A percentile compares a stretch with the other conserved stretches of the same genome.
These are phyloP conservation scores for Babesia sp. DNA, from an alignment of 169 alveolate species.

Conservation along the genomic window DNA sequence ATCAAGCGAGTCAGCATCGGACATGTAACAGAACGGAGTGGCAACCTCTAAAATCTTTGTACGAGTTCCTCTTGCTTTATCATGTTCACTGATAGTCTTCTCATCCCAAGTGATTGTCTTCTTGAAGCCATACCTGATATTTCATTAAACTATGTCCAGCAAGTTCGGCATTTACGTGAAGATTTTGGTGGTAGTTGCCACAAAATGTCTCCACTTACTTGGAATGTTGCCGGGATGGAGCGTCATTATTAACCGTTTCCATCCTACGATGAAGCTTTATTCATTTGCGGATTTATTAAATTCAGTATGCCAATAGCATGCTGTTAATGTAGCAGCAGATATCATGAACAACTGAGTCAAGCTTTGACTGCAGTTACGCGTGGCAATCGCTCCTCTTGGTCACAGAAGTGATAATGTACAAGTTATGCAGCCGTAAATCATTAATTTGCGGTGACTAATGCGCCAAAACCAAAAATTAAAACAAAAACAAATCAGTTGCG, in stretches of 20 bases:
- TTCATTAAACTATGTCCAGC: not conserved
- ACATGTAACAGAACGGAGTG: constrained; percentile 79
- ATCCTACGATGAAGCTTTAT: not conserved
- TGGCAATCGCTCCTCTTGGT: too few relatives aligned
- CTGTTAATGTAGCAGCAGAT: too few relatives aligned
- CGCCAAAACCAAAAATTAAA: too few relatives aligned
- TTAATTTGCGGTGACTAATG: too few relatives aligned
- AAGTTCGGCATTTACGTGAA: not conserved
- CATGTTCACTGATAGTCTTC: constrained; percentile 80
- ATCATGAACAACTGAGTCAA: too few relatives aligned
- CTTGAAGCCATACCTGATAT: constrained; percentile 33
- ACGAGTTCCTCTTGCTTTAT: constrained; percentile 83
- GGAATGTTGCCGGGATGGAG: not conserved
- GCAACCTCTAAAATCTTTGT: constrained; percentile 78
- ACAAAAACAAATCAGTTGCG: too few relatives aligned
- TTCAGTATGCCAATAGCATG: too few relatives aligned
- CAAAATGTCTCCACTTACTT: not conserved
- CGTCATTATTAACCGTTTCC: not conserved
- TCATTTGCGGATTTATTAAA: too few relatives aligned
- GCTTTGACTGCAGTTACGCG: too few relatives aligned
- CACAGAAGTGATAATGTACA: too few relatives aligned
- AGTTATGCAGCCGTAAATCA: too few relatives aligned
- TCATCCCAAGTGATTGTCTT: constrained; percentile 82
- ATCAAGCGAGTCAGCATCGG: constrained; percentile 56
- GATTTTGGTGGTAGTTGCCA: not conserved